Percentiles rank a stretch among this genome's conserved stretches.
These are phyloP conservation scores for Arachis stenosperma DNA, from an alignment of 306 rosid genomes.

Conservation along the genomic window DNA sequence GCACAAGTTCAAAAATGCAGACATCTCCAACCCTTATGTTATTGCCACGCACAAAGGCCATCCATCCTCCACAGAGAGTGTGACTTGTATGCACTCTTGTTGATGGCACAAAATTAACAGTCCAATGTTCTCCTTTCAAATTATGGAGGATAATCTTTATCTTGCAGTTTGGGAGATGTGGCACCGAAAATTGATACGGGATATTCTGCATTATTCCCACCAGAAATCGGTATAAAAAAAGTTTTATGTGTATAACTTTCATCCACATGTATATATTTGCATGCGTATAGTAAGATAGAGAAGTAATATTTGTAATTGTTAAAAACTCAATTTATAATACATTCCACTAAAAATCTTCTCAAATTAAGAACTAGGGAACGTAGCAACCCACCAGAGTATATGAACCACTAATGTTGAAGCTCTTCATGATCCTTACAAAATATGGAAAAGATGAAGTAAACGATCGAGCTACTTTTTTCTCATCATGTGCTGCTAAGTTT, in stretches of 20 bases:
- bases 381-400: constrained; percentile 79
- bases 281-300: not conserved
- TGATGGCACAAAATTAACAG: constrained; percentile 87
- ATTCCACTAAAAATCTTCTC: constrained; percentile 13
- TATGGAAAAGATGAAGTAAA: constrained; percentile 74
- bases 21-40: constrained; percentile 78
- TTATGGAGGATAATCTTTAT: constrained; percentile 80
- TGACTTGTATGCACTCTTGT: constrained; percentile 91
- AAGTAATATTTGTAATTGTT: not conserved
- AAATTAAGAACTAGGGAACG: constrained; percentile 30
- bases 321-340: constrained; percentile 27
- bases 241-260: not conserved
- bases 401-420: constrained; percentile 86
- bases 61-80: constrained; percentile 97
- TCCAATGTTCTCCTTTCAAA: constrained; percentile 84
- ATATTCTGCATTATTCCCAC: constrained; percentile 67
- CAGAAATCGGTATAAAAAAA: constrained; percentile 30
- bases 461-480: constrained; percentile 66
- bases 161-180: constrained; percentile 86
- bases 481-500: constrained; percentile 58
- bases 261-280: too few species aligned
- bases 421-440: constrained; percentile 89
- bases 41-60: constrained; percentile 90
- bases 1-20: constrained; percentile 83
- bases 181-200: constrained; percentile 83